Percentiles rank a stretch among this genome's conserved stretches.
These are phyloP conservation scores for Cystofilobasidium macerans DNA, from an alignment of 768 basidiomycete species.

Conservation along the genomic window DNA sequence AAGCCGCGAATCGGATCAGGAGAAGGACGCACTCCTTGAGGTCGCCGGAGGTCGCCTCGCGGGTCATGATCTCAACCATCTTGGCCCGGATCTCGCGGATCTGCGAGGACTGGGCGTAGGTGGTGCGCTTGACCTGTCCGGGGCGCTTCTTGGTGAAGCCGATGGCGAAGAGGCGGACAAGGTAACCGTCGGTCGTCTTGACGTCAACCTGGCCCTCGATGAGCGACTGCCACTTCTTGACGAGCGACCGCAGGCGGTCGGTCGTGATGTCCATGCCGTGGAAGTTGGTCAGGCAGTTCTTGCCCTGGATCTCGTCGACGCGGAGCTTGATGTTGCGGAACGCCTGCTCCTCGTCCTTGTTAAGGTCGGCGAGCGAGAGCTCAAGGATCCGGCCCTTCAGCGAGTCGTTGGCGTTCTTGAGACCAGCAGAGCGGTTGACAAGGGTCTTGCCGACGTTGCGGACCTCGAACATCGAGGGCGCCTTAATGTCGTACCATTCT, in stretches of 20 bases:
- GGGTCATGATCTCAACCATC: conserved; percentile 76
- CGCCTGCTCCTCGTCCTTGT: conserved; percentile 98
- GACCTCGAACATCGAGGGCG: conserved; percentile 92
- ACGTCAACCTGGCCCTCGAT: conserved; percentile 97
- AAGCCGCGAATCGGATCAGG: background rate
- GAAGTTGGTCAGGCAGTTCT: conserved; percentile 99
- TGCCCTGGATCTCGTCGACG: conserved; percentile 77
- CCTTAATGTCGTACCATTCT: conserved; percentile 99
- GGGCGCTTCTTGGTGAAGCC: conserved; percentile 97
- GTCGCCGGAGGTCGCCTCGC: conserved; percentile 89
- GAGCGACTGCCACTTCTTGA: conserved; percentile 99
- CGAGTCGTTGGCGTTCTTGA: conserved; percentile 98
- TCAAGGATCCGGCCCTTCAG: conserved; percentile 94
- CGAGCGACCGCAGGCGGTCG: conserved; percentile 98
- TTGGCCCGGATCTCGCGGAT: conserved; percentile 96
- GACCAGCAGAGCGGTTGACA: conserved; percentile 91
- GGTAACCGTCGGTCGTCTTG: conserved; percentile 98
- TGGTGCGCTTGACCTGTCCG: conserved; percentile 95
- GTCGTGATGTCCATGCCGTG: conserved; percentile 99
- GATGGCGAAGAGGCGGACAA: conserved; percentile 95
- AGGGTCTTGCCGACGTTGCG: conserved; percentile 97
- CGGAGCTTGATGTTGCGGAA: conserved; percentile 99
- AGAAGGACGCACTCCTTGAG: conserved; percentile 58
- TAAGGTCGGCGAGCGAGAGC: conserved; percentile 90
- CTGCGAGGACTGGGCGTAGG: conserved; percentile 90